phyloP scores from a whole-genome alignment of 1,139 yeast genomes.

The Maudiozyma humilis region DNA sequence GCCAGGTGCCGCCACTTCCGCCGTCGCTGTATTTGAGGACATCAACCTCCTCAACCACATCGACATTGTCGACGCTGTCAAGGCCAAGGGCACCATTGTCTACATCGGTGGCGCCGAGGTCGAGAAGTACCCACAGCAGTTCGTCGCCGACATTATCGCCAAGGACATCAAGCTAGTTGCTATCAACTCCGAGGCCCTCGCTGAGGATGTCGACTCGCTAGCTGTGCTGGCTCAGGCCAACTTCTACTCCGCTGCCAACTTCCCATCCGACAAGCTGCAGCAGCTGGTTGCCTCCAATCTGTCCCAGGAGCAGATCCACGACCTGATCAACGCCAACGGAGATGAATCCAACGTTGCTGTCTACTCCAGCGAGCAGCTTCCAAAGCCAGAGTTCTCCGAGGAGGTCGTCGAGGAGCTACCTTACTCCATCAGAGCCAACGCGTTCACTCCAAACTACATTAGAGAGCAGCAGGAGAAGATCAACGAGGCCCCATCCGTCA shows the following conservation, averaged over 20 bases:
- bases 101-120: not conserved
- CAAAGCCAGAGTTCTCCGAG: constrained; percentile 9
- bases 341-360: constrained; percentile 37
- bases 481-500: constrained; percentile 7
- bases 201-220: constrained; percentile 38
- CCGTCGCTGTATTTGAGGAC: constrained; percentile 58
- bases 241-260: constrained; percentile 58
- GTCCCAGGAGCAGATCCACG: constrained; percentile 26
- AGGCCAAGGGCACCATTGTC: constrained; percentile 38
- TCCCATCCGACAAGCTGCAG: constrained; percentile 14
- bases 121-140: constrained; percentile 34
- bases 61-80: constrained; percentile 55
- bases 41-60: constrained; percentile 44
- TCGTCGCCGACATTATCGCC: constrained; percentile 48
- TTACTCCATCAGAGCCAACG: constrained; percentile 49
- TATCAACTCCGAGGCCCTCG: constrained; percentile 35
- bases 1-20: constrained; percentile 44
- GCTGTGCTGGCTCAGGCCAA: constrained; percentile 71
- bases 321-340: constrained; percentile 31
- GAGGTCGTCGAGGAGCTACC: constrained; percentile 33
- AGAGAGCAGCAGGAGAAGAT: constrained; percentile 10
- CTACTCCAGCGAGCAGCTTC: constrained; percentile 21
- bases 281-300: constrained; percentile 13
- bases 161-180: constrained; percentile 47
- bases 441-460: constrained; percentile 55